phyloP scores from a whole-genome alignment of 148 eudicot genomes.

The Polygonum maritimum region DNA sequence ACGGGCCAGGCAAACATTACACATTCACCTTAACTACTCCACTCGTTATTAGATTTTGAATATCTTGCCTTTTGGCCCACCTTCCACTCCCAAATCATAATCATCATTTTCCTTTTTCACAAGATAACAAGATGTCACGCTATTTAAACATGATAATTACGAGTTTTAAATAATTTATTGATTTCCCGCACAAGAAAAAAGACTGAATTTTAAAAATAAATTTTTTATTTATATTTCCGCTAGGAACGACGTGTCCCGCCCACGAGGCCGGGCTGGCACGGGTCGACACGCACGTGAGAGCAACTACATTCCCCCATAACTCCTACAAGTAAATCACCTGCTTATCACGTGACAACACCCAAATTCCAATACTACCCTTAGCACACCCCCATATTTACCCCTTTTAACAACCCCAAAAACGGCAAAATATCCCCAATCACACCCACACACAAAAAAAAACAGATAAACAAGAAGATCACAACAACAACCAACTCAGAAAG shows the following conservation, averaged over 20 bases:
- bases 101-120: too few relatives aligned
- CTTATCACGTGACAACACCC: neutral
- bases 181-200: too few relatives aligned
- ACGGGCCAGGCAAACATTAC: too few relatives aligned
- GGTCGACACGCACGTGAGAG: neutral
- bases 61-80: too few relatives aligned
- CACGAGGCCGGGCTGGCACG: neutral
- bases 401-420: neutral
- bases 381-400: neutral
- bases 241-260: neutral
- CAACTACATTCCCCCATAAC: neutral
- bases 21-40: too few relatives aligned
- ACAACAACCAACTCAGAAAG: constrained; percentile 20
- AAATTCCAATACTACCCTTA: neutral
- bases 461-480: neutral
- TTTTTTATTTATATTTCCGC: neutral
- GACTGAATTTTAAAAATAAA: too few relatives aligned
- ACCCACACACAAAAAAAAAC: neutral
- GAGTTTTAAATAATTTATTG: too few relatives aligned
- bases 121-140: too few relatives aligned
- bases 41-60: too few relatives aligned
- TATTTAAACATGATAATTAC: too few relatives aligned
- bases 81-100: too few relatives aligned
- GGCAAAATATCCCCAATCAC: neutral
- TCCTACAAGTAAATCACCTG: neutral